Base-by-base conservation (phyloP, 306 rosid species). In the Abrus precatorius region DNA sequence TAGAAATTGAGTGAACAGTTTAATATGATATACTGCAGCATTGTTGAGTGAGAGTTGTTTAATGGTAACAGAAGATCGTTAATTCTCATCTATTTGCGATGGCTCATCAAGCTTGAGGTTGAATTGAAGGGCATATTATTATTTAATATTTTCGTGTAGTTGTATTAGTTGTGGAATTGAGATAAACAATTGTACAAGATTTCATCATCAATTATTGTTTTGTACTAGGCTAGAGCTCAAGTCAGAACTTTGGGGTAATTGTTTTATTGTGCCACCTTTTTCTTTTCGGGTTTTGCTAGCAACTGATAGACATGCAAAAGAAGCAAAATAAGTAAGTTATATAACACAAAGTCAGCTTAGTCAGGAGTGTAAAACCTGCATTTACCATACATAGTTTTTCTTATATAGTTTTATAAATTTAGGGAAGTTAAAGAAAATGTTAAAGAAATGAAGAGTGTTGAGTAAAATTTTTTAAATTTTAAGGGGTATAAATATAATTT, bases 91-190 rank as follows among this genome's bases (percentile, higher is more conserved):
- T 68, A 49, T 79, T 79, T 71, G 40, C 63, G 45, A 65, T 53
- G 48, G 56, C 4, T 60, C 40, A 52, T 38, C n/a, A 11, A 34
- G 29, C 62, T 55, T 36, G 3, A 72, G 63, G 73, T 41, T 63
- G 20, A 59, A 57, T 72, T 80, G 69, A 75, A 81, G 6, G 75
- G 69, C 78, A 61, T 85, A 75, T 49, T 36, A 36, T 36, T 36
- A 36, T 36, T 36, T 67, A 20, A 43, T 40, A 40, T 40, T 82
- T 57, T 67, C 47, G 38, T 63, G 7, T 59, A 50, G 69, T 52
- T 70, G 76, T 79, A 59, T 67, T 60, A 66, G 67, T 61, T 54
- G 52, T 85, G 82, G 73, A 82, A 73, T 70, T 86, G 72, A 78
- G 63, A 71, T 57, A 72, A 55, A 72, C 74, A 50, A 48, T 60